phyloP scores from a whole-genome alignment of 345 rosid genomes.

The Sapria himalayana region DNA sequence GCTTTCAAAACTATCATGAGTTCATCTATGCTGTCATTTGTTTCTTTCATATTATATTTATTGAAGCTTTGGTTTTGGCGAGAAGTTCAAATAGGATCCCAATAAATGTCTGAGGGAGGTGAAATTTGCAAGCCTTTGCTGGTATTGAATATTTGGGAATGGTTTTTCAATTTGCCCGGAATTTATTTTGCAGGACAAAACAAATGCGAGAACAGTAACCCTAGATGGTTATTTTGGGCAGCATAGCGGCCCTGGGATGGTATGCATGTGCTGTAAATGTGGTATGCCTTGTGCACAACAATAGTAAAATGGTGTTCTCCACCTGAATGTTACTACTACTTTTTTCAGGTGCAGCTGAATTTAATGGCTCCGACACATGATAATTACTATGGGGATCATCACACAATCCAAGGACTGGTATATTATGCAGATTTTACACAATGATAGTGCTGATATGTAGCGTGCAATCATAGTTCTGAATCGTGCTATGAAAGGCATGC shows the following conservation, averaged over 20 bases:
- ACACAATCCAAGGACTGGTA: slow-evolving; percentile 38
- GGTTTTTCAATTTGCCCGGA: no score
- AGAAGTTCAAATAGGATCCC: no score
- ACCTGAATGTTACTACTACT: not conserved
- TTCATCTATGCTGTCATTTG: not conserved
- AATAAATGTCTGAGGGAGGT: no score
- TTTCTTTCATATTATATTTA: no score
- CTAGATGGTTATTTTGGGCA: slow-evolving; percentile 29
- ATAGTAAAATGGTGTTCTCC: not conserved
- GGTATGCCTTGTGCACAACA: slow-evolving; percentile 2
- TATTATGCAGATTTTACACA: slow-evolving; percentile 1
- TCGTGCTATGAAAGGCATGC: no score
- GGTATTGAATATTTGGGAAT: no score
- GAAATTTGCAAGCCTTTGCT: no score
- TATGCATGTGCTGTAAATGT: slow-evolving; percentile 9
- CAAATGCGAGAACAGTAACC: slow-evolving; percentile 21
- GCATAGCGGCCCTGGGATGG: slow-evolving; percentile 28
- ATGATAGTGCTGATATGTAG: not conserved
- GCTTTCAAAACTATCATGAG: no score
- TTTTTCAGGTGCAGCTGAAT: slow-evolving; percentile 32
- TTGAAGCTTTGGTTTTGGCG: no score
- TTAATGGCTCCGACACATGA: slow-evolving; percentile 44
- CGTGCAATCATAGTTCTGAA: not conserved
- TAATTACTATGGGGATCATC: slow-evolving; percentile 30
- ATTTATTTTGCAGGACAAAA: slow-evolving; percentile 19